Evolutionary conservation across 2,329 filamentous ascomycete genomes (phyloP).

Genomic region (Sclerotinia borealis): DNA sequence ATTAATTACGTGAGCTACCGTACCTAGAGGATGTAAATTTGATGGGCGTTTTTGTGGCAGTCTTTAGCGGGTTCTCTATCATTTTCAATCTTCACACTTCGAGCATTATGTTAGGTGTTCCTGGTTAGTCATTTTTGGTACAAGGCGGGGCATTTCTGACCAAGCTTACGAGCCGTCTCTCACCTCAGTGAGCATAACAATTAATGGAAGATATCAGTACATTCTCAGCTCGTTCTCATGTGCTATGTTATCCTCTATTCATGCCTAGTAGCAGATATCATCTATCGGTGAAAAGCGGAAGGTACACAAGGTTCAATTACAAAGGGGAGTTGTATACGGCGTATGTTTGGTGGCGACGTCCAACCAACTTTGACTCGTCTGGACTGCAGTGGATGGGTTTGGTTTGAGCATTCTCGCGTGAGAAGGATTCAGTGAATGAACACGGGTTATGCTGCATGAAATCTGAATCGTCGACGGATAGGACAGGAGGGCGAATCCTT

Average conservation of each 20-base stretch:
- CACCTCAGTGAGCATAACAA: background rate
- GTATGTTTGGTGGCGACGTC: background rate
- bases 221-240: background rate
- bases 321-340: background rate
- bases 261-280: background rate
- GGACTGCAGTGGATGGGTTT: background rate
- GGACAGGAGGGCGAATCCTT: background rate
- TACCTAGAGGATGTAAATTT: conserved; percentile 7
- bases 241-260: background rate
- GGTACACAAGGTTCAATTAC: background rate
- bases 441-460: conserved; percentile 8
- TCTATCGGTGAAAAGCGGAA: background rate
- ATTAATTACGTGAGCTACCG: conserved; percentile 25
- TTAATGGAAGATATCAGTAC: conserved; percentile 7
- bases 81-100: background rate
- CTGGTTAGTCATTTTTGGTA: conserved; percentile 5
- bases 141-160: conserved; percentile 1
- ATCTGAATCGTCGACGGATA: background rate
- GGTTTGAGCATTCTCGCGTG: background rate
- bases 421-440: conserved; percentile 3
- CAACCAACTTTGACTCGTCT: background rate
- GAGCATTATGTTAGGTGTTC: conserved; percentile 11
- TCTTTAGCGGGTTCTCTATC: background rate
- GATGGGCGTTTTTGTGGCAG: conserved; percentile 5
- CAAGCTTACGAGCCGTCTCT: conserved; percentile 11